Evolutionary conservation across 305 asterid species (phyloP), one percentile per base, ranked within the genome.

Genomic region (Ajuga reptans): DNA sequence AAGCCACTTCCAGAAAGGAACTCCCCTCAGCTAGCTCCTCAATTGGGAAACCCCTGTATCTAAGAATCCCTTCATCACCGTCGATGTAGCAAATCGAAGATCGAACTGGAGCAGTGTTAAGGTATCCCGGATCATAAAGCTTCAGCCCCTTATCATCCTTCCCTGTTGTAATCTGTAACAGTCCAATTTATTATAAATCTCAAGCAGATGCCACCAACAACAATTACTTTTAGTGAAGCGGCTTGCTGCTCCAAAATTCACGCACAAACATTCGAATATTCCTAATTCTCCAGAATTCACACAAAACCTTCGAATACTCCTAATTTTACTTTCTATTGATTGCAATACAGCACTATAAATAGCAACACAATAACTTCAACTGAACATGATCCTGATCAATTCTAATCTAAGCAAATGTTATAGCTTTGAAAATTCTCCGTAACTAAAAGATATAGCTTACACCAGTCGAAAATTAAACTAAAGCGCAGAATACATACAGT

Each of bases 51-150:
- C 99, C 99, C 73, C 99, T 86, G 80, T 94, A 94, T 77, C 98
- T 84, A 52, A 94, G 96, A 71, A 94, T 82, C 69, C 99, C 99
- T 31, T 90, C 98, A 84, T 94, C 99, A 37, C 99, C 99, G 79
- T 94, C 98, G 39, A 94, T 94, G 71, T 94, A 94, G 72, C 88
- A 91, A 69, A 94, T 87, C 4, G 98, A 87, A 16, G 99, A 94
- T 68, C 95, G 83, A 33, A 94, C 99, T 0, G 99, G 99, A 65
- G 99, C 99, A 5, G 98, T 94, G 78, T 94, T 94, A 64, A 91
- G 95, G 80, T 94, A 94, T 16, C 99, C 99, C 0, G 99, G 99
- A 82, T 94, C 99, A 74, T 91, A 94, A 57, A 94, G 95, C 83
- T 94, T 94, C 64, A 94, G 88, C 75, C 99, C 99, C 85, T 94